Evolutionary conservation across 192 early-diverging fungal genomes (phyloP), one percentile per base, ranked within the genome.

Genomic region (Coemansia sp.): DNA sequence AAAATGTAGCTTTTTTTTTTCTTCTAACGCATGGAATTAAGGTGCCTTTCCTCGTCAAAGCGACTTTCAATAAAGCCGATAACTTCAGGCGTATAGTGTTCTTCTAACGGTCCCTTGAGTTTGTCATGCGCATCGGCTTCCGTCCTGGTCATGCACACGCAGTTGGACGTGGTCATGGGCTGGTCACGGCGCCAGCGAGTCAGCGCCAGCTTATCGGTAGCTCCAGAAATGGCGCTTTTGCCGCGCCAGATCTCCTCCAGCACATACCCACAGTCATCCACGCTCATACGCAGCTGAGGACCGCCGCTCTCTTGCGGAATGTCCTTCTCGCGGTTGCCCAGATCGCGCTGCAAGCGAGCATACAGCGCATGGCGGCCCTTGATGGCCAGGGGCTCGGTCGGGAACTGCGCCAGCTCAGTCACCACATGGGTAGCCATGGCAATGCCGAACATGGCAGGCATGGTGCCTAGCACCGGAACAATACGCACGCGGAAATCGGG

Each of bases 391-490:
- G 90, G 90, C 38, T 90, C 84, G 2, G 84, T 82, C 11, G 84
- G 84, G 62, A 82, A 86, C 9, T 65, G 71, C 6, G 85, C 81
- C 46, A 90, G 69, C 53, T 71, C 76, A 14, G 84, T 82, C 37
- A 93, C 80, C 5, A 94, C 88, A 64, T 93, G 87, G 0, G 91
- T 89, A 10, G 90, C 94, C 81, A 97, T 88, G 9, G 89, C 80
- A 64, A 88, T 90, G 38, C 94, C 96, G 80, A 99, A 99, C 59
- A 96, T 86, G 14, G 92, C 91, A 0, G 96, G 96, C 47, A 99
- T 75, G 1, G 96, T 94, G 36, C 91, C 92, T 11, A 93, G 66
- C 10, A 93, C 89, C 6, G 88, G 88, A 1, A 90, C 58, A 50
- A 91, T 91, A 46, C 88, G 87, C n/a, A 90, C 83, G 31, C 96